These are phyloP conservation scores for Withania somnifera DNA, from an alignment of 305 asterid genomes.

Conservation along the genomic window DNA sequence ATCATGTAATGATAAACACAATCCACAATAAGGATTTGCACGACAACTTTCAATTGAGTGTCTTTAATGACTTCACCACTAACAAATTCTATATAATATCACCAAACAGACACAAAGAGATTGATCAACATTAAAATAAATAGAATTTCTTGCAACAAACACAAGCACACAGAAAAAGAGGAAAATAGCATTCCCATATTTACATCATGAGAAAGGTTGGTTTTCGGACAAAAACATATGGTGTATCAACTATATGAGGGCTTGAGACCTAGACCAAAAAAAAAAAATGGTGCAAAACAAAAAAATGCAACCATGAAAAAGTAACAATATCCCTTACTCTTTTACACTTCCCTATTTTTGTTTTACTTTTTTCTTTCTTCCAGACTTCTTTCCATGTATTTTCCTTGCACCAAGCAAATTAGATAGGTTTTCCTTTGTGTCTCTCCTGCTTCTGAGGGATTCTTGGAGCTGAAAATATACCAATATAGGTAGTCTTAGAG, in stretches of 20 bases:
- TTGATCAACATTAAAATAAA: neutral
- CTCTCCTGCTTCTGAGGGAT: slow-evolving; percentile 43
- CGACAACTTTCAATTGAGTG: neutral
- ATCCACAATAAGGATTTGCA: neutral
- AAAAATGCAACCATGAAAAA: slow-evolving; percentile 31
- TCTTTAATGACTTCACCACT: neutral
- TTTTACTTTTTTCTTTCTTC: slow-evolving; percentile 8
- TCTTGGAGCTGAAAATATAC: slow-evolving; percentile 41
- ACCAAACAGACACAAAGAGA: neutral
- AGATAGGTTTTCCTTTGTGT: slow-evolving; percentile 49
- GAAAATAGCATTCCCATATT: slow-evolving; percentile 15
- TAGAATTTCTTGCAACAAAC: slow-evolving; percentile 8
- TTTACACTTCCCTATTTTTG: slow-evolving; percentile 13
- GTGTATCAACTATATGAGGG: slow-evolving; percentile 11
- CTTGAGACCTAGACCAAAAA: neutral
- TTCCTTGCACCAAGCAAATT: slow-evolving; percentile 5
- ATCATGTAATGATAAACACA: neutral
- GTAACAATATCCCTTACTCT: neutral
- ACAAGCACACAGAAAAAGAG: neutral
- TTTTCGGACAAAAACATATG: slow-evolving; percentile 7
- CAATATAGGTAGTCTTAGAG: slow-evolving; percentile 4
- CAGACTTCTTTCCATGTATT: slow-evolving; percentile 1
- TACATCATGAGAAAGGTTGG: slow-evolving; percentile 15
- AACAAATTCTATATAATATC: neutral
- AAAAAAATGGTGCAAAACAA: slow-evolving; percentile 12